These are phyloP conservation scores for Vigna hirtella DNA, from an alignment of 306 rosid species.

Conservation along the genomic window DNA sequence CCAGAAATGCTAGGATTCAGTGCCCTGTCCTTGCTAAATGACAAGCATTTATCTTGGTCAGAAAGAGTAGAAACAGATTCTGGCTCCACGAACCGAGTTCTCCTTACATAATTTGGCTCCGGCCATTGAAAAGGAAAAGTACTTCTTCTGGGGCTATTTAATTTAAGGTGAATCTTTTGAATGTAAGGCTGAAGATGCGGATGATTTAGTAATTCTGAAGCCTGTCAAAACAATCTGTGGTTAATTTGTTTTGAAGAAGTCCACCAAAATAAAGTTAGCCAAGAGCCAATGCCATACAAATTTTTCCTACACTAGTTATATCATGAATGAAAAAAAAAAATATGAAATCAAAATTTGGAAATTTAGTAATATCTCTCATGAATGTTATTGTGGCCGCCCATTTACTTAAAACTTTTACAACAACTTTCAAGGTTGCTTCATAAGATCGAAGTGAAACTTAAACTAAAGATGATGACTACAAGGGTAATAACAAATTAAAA, in stretches of 20 bases:
- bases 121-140: slow-evolving; percentile 63
- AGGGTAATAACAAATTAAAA: not conserved
- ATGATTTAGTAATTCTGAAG: slow-evolving; percentile 82
- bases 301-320: slow-evolving; percentile 2
- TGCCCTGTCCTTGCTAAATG: slow-evolving; percentile 68
- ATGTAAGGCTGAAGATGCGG: slow-evolving; percentile 88
- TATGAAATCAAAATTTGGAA: not conserved
- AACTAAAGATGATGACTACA: slow-evolving; percentile 1
- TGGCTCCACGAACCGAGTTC: slow-evolving; percentile 72
- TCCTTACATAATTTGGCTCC: slow-evolving; percentile 61
- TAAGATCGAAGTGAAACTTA: not conserved
- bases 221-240: slow-evolving; percentile 57
- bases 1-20: slow-evolving; percentile 84
- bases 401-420: not conserved
- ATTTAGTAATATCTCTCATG: not conserved
- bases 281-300: slow-evolving; percentile 1
- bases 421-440: slow-evolving; percentile 10
- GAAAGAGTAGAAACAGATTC: slow-evolving; percentile 52
- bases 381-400: not conserved
- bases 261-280: slow-evolving; percentile 20
- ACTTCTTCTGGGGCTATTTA: slow-evolving; percentile 70
- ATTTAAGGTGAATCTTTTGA: slow-evolving; percentile 76
- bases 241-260: slow-evolving; percentile 26
- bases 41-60: slow-evolving; percentile 62
- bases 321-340: slow-evolving; percentile 1